These are phyloP conservation scores for Dendrostoma leiphaemia DNA, from an alignment of 2,329 filamentous ascomycete genomes.

Conservation along the genomic window DNA sequence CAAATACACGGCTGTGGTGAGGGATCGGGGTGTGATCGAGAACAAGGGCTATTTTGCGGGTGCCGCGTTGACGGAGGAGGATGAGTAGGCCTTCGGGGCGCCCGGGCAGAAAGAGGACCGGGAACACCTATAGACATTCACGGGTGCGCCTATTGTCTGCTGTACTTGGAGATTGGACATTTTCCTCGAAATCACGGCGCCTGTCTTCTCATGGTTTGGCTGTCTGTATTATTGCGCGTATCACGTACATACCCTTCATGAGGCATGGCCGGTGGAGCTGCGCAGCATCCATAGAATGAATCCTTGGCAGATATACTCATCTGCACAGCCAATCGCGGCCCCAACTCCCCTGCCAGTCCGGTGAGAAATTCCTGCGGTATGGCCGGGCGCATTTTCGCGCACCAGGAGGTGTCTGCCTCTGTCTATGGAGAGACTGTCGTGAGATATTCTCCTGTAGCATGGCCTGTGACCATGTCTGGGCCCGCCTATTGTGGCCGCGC, in stretches of 20 bases:
- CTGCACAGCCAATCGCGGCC: neutral
- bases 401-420: no score
- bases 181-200: neutral
- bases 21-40: slow-evolving; percentile 91
- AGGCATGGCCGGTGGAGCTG: neutral
- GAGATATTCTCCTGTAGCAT: no score
- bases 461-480: no score
- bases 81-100: neutral
- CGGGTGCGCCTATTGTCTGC: neutral
- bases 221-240: neutral
- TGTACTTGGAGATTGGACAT: no score
- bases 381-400: no score
- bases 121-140: neutral
- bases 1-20: slow-evolving; percentile 95
- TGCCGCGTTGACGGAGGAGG: slow-evolving; percentile 61
- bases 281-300: neutral
- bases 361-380: no score
- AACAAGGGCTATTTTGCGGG: slow-evolving; percentile 97
- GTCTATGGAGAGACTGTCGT: no score
- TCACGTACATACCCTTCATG: neutral
- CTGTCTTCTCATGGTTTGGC: neutral
- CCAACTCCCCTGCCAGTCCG: neutral
- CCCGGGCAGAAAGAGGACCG: neutral
- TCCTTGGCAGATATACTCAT: neutral
- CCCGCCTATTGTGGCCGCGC: no score